Conservation (phyloP, 2,329 filamentous ascomycete species). For the Aspergillus sclerotialis region DNA sequence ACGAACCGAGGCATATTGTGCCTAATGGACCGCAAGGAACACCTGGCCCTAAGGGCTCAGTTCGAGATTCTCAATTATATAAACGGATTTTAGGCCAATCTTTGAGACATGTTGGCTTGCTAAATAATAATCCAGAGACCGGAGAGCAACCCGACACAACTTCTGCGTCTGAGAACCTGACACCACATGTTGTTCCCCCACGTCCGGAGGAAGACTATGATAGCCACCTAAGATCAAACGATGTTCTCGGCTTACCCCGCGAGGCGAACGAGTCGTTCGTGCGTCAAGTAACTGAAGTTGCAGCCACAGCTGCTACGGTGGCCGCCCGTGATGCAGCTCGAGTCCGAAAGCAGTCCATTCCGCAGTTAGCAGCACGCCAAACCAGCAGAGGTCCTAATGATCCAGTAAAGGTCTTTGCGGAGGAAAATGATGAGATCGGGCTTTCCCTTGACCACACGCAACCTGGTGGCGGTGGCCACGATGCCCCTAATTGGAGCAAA, state of each 20-base stretch:
- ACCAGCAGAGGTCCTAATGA: constrained; percentile 32
- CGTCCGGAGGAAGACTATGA: constrained; percentile 47
- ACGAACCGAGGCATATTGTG: constrained; percentile 29
- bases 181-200: constrained; percentile 70
- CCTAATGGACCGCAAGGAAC: constrained; percentile 22
- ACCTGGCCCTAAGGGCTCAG: constrained; percentile 55
- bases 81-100: constrained; percentile 90
- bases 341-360: constrained; percentile 43
- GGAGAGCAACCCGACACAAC: constrained; percentile 20
- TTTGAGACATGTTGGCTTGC: constrained; percentile 71
- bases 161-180: constrained; percentile 24
- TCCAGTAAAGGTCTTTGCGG: constrained; percentile 27
- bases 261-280: constrained; percentile 75
- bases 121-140: constrained; percentile 43
- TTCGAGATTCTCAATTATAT: constrained; percentile 83
- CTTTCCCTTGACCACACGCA: constrained; percentile 33
- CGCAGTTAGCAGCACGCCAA: constrained; percentile 23
- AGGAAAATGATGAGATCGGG: constrained; percentile 44
- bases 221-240: constrained; percentile 15
- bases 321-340: constrained; percentile 70
- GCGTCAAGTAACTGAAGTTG: constrained; percentile 86
- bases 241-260: constrained; percentile 63
- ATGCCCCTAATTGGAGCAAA: constrained; percentile 97
- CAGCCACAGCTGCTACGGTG: constrained; percentile 80
- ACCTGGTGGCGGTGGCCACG: constrained; percentile 68